Percentiles rank a stretch among this genome's conserved stretches.
phyloP scores from a whole-genome alignment of 2,329 filamentous ascomycete genomes.

The Diatrype stigma region DNA sequence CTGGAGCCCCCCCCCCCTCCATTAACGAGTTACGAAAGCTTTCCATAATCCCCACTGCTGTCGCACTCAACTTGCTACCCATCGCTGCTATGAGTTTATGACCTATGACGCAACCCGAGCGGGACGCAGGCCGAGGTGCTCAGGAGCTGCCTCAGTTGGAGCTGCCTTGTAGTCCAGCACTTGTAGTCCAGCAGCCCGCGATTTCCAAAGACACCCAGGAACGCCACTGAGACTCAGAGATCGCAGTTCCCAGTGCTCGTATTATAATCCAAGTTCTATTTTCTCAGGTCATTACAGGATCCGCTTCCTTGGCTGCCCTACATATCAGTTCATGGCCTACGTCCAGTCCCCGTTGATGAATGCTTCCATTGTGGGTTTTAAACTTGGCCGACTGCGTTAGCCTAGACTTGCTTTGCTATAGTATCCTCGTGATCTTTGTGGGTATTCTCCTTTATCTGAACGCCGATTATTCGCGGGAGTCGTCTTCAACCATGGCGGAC shows the following conservation, averaged over 20 bases:
- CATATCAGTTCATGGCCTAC: neutral
- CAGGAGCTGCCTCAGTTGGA: neutral
- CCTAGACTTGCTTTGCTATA: constrained; percentile 18
- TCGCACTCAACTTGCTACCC: too few relatives aligned
- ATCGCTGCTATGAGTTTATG: too few relatives aligned
- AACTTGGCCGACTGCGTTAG: neutral
- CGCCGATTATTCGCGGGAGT: constrained; percentile 14
- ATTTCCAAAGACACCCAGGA: too few relatives aligned
- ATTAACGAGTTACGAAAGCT: too few relatives aligned
- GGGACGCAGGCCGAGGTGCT: neutral
- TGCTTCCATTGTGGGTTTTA: constrained; percentile 6
- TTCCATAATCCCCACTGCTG: too few relatives aligned
- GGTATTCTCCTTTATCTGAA: constrained; percentile 18
- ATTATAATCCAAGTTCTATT: neutral
- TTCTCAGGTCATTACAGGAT: neutral
- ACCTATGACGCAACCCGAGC: neutral
- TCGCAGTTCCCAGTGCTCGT: too few relatives aligned
- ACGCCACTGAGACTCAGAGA: too few relatives aligned
- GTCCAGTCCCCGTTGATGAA: constrained; percentile 8
- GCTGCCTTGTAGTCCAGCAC: too few relatives aligned
- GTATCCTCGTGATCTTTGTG: constrained; percentile 19
- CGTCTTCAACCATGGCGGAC: constrained; percentile 22
- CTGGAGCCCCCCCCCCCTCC: too few relatives aligned
- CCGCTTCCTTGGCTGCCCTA: neutral
- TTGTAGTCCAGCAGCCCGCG: too few relatives aligned